Conservation (phyloP, 1,284 basidiomycete genomes). For the Flammula alnicola region DNA sequence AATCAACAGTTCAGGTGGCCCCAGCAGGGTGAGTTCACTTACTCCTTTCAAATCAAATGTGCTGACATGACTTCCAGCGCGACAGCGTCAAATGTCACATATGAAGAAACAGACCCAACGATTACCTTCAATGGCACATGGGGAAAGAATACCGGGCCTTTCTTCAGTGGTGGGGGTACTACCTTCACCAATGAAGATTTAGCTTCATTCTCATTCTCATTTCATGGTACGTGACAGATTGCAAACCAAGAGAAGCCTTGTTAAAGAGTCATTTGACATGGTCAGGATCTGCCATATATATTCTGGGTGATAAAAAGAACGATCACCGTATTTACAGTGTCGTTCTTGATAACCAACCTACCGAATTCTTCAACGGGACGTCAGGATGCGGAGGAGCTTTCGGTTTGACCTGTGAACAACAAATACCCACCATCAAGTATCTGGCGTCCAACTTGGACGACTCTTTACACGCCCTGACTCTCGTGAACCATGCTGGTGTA, state of each 20-base stretch:
- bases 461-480: slow-evolving; percentile 38
- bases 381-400: slow-evolving; percentile 49
- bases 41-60: too few species aligned
- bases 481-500: slow-evolving; percentile 42
- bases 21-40: slow-evolving; percentile 40
- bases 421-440: slow-evolving; percentile 43
- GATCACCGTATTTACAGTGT: slow-evolving; percentile 46
- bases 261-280: too few species aligned
- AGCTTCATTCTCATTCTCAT: slow-evolving; percentile 41
- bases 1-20: slow-evolving; percentile 42
- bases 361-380: slow-evolving; percentile 37
- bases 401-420: slow-evolving; percentile 46
- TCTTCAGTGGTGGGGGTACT: slow-evolving; percentile 47
- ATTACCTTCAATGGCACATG: slow-evolving; percentile 43
- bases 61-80: slow-evolving; percentile 35
- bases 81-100: slow-evolving; percentile 40
- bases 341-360: slow-evolving; percentile 35
- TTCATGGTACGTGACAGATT: slow-evolving; percentile 44
- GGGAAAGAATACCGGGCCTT: slow-evolving; percentile 42
- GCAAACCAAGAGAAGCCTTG: too few species aligned
- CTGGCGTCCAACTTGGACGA: slow-evolving; percentile 44
- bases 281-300: slow-evolving; percentile 47
- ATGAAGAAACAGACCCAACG: slow-evolving; percentile 40
- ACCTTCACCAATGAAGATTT: slow-evolving; percentile 44
- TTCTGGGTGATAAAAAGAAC: slow-evolving; percentile 51